Evolutionary conservation across 331 rosid species (phyloP).

Genomic region (Saraca asoca): DNA sequence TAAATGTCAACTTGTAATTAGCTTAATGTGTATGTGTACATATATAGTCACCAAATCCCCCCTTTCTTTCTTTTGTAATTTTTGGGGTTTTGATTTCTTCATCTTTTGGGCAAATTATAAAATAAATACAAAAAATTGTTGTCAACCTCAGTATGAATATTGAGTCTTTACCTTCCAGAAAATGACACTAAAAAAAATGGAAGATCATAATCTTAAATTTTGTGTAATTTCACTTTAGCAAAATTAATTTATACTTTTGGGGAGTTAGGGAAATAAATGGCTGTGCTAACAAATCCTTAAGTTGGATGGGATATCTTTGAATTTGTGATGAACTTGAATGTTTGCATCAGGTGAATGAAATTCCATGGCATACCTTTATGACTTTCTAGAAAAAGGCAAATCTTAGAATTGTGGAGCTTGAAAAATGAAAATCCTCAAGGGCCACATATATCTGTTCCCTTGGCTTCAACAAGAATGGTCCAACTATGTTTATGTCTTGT

Average conservation of each 20-base stretch:
- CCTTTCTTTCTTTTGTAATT: too few species aligned
- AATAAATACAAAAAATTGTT: too few species aligned
- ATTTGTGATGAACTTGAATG: constrained; percentile 2
- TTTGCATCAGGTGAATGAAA: constrained; percentile 3
- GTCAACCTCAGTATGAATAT: too few species aligned
- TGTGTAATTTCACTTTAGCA: not conserved
- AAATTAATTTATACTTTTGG: constrained; percentile 6
- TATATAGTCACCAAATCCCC: too few species aligned
- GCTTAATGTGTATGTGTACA: too few species aligned
- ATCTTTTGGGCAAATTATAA: too few species aligned
- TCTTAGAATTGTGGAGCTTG: constrained; percentile 37
- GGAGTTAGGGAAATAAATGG: constrained; percentile 2
- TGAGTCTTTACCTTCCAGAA: too few species aligned
- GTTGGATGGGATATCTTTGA: constrained; percentile 7
- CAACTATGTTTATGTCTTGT: not conserved
- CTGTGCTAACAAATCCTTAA: constrained; percentile 1
- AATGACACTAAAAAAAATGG: too few species aligned
- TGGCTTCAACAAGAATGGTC: not conserved
- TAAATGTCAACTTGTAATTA: too few species aligned
- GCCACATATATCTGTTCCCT: constrained; percentile 27
- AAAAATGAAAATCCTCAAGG: constrained; percentile 38
- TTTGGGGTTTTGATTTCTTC: too few species aligned
- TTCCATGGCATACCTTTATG: constrained; percentile 31
- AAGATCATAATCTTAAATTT: constrained; percentile 3
- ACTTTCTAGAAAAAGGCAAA: constrained; percentile 26